Base-by-base conservation (phyloP, 805 yeast species). In the Yarrowia divulgata region DNA sequence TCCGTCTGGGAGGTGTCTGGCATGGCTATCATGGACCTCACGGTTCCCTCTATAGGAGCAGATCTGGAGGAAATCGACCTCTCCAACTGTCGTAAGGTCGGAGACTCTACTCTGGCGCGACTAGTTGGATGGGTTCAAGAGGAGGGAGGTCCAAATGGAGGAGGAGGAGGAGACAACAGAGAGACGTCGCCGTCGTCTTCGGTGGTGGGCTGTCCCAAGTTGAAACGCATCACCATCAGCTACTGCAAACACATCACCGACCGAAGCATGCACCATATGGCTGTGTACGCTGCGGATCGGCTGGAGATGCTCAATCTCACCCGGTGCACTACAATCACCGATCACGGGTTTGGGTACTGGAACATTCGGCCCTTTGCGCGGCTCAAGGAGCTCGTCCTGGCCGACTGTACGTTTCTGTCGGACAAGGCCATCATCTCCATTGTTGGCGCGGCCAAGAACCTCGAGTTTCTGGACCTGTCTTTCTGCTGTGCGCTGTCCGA, bases 401-500 rank as follows among this genome's bases (percentile, higher is more conserved):
- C 87, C 72, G 95, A 90, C 75, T 90, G 95, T 76, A 89, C 93
- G 0, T 90, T 88, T 74, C 78, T 90, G 62, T 85, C 90, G 0
- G 93, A 90, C 74, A 82, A 82, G 74, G 82, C 92, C 1, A 85
- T 90, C 45, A 82, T 86, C 23, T 82, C 88, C 1, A 78, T 90
- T 42, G 88, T 90, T 7, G 81, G 85, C 29, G 83, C 90, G 9
- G 89, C 90, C 19, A 86, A 85, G 19, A 82, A 82, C 68, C 79
- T 90, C 70, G 85, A 84, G 72, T 79, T 79, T 18, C 77, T 90
- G 50, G 89, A 89, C 73, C 78, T 89, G 55, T 87, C 89, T 18
- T 90, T 90, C 74, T 90, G 95, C 76, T 90, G 94, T 78, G 88
- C 91, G 2, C 77, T 90, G 58, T 85, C 90, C 10, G 93, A 90